These are phyloP conservation scores for Phytophthora pistaciae DNA, from an alignment of 352 stramenopile genomes.

Conservation along the genomic window DNA sequence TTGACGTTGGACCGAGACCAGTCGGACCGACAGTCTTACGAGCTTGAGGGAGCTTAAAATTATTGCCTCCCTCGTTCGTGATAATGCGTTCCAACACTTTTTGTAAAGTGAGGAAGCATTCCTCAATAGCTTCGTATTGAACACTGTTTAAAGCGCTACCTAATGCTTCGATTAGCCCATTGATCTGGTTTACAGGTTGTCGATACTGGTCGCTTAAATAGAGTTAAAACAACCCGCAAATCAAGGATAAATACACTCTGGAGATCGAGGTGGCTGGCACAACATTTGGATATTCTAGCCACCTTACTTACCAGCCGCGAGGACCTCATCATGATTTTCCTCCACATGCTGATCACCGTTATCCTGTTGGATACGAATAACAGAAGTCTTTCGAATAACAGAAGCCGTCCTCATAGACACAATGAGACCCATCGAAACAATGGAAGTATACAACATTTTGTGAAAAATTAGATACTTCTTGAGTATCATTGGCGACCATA, in stretches of 20 bases:
- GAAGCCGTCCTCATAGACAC: no score
- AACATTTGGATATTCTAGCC: slow-evolving; percentile 19
- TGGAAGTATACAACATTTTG: no score
- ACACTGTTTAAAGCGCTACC: neutral
- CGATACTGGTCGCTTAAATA: slow-evolving; percentile 13
- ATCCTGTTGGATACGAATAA: slow-evolving; percentile 16
- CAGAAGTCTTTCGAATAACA: neutral
- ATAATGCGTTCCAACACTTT: slow-evolving; percentile 13
- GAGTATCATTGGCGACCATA: no score
- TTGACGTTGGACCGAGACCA: neutral
- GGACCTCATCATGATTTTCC: slow-evolving; percentile 9
- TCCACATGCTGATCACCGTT: slow-evolving; percentile 13
- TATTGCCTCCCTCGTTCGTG: slow-evolving; percentile 1
- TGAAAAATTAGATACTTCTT: no score
- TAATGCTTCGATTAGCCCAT: neutral
- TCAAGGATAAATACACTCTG: slow-evolving; percentile 9
- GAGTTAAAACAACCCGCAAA: slow-evolving; percentile 13
- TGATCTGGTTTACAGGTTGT: neutral
- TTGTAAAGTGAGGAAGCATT: slow-evolving; percentile 14
- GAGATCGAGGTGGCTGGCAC: slow-evolving; percentile 12
- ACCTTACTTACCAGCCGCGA: neutral
- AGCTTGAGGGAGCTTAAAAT: slow-evolving; percentile 11
- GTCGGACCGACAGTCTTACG: neutral
- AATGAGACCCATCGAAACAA: no score
- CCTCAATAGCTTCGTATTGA: neutral